phyloP scores from a whole-genome alignment of 2,329 filamentous ascomycete species.

The Arthrobotrys iridis region DNA sequence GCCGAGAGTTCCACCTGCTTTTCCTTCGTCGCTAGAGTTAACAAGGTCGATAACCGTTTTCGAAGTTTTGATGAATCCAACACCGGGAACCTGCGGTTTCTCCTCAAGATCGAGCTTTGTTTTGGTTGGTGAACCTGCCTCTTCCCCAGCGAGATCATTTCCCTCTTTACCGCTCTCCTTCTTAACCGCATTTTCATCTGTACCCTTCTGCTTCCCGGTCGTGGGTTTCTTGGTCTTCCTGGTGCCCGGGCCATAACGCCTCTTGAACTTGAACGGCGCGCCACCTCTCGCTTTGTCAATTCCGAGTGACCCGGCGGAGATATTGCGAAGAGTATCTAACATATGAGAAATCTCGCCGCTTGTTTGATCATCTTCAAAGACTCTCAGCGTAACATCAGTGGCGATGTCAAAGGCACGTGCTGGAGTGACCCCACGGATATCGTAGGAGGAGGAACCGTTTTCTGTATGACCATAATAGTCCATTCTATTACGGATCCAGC shows the following conservation, averaged over 20 bases:
- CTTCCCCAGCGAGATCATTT: background rate
- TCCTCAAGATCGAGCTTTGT: too few relatives aligned
- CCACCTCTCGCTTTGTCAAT: background rate
- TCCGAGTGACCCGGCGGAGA: background rate
- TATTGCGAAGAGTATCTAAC: background rate
- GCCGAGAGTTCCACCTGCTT: background rate
- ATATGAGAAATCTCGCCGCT: background rate
- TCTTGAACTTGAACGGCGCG: background rate
- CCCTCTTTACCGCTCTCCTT: background rate
- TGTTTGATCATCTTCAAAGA: background rate
- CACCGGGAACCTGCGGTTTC: background rate
- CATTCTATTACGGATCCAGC: constrained; percentile 15
- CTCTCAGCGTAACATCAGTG: background rate
- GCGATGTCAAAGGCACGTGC: background rate
- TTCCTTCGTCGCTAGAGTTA: background rate
- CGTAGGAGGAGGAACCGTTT: too few relatives aligned
- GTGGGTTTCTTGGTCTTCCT: background rate
- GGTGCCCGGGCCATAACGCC: background rate
- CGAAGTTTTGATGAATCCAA: background rate
- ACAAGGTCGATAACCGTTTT: background rate
- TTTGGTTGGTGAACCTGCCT: too few relatives aligned
- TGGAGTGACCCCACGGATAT: too few relatives aligned
- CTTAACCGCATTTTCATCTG: background rate
- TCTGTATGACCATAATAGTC: background rate
- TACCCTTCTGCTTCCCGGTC: background rate